Conservation (phyloP, 192 early-diverging fungal genomes). For the Phlyctochytrium planicorne region DNA sequence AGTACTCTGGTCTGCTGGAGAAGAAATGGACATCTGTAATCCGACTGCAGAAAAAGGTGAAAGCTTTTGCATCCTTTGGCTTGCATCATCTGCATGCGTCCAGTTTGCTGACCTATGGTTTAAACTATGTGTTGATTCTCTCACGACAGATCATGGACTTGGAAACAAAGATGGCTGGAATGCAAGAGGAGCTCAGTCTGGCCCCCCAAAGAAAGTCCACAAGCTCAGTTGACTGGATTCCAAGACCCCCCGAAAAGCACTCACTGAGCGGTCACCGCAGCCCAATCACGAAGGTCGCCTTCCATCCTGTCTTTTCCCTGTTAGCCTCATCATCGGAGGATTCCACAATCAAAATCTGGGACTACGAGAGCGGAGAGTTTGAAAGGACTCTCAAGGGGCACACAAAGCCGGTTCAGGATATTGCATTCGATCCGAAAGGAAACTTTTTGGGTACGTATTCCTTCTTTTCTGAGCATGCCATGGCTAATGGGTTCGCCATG, state of each 20-base stretch:
- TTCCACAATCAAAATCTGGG: constrained; percentile 90
- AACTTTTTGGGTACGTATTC: constrained; percentile 64
- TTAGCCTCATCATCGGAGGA: constrained; percentile 91
- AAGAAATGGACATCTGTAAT: constrained; percentile 97
- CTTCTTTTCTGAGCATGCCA: neutral
- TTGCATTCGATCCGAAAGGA: constrained; percentile 81
- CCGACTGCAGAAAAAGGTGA: constrained; percentile 83
- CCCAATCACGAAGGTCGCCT: constrained; percentile 77
- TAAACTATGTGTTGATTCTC: too few species aligned
- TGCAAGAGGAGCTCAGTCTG: constrained; percentile 23
- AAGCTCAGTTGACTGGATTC: constrained; percentile 72
- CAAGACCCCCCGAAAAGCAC: constrained; percentile 75
- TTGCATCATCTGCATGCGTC: too few species aligned
- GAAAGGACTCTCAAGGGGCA: constrained; percentile 93
- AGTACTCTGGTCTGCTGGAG: constrained; percentile 76
- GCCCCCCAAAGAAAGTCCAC: constrained; percentile 19
- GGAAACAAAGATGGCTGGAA: constrained; percentile 58
- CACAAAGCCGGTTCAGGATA: constrained; percentile 90
- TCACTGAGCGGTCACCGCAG: constrained; percentile 74
- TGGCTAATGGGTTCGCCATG: neutral
- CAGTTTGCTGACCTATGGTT: too few species aligned
- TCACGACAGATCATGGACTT: constrained; percentile 87
- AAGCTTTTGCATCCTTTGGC: neutral
- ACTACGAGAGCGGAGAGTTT: constrained; percentile 89
- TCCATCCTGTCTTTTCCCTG: constrained; percentile 83